These are phyloP conservation scores for Pseudophaeomoniella oleicola DNA, from an alignment of 2,329 filamentous ascomycete species.

Conservation along the genomic window DNA sequence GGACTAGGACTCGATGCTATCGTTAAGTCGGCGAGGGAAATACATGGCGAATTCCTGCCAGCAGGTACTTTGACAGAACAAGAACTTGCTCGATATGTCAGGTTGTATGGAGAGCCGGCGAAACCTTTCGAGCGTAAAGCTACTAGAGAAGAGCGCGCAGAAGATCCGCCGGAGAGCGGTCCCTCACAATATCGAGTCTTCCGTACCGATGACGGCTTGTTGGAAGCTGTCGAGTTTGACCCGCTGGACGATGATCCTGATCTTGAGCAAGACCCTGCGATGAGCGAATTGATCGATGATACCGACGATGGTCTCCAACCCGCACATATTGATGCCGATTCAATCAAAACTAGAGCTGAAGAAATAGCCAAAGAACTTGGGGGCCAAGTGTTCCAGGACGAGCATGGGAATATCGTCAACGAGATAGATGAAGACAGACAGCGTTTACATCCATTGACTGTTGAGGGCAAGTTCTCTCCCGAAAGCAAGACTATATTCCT, in stretches of 20 bases:
- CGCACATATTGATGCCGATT: conserved; percentile 6
- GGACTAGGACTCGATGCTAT: conserved; percentile 35
- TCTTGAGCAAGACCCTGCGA: conserved; percentile 15
- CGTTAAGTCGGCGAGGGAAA: conserved; percentile 57
- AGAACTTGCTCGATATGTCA: conserved; percentile 62
- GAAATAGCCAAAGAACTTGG: conserved; percentile 24
- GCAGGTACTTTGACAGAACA: conserved; percentile 52
- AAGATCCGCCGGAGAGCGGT: conserved; percentile 17
- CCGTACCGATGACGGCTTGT: conserved; percentile 21
- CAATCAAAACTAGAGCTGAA: conserved; percentile 15
- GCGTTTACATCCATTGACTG: conserved; percentile 61
- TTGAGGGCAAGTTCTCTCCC: conserved; percentile 59
- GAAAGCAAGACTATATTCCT: conserved; percentile 60
- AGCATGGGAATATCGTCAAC: conserved; percentile 22
- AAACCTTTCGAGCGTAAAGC: conserved; percentile 15
- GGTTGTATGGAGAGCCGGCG: conserved; percentile 65
- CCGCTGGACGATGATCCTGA: conserved; percentile 12
- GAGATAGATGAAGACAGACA: conserved; percentile 21
- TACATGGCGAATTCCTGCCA: conserved; percentile 65
- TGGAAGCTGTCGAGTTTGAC: conserved; percentile 19
- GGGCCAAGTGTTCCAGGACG: conserved; percentile 28
- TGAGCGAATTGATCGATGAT: conserved; percentile 11
- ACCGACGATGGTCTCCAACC: conserved; percentile 5
- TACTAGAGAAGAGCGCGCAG: conserved; percentile 13
- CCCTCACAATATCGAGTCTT: conserved; percentile 20